These are phyloP conservation scores for Euphorbia peplus DNA, from an alignment of 345 rosid genomes.

Conservation along the genomic window DNA sequence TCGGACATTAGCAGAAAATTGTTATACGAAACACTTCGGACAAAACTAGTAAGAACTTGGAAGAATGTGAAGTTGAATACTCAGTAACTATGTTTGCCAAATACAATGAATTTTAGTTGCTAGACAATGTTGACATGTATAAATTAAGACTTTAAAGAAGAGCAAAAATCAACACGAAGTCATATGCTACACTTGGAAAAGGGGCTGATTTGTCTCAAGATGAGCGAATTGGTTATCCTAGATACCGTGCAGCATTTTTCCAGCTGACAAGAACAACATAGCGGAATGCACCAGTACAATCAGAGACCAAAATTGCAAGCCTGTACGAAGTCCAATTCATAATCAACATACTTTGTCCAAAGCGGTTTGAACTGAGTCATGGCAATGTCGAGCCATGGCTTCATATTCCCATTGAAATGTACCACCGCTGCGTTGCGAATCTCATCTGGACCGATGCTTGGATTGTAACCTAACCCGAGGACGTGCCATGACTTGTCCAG, in stretches of 20 bases:
- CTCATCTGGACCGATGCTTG: slow-evolving; percentile 93
- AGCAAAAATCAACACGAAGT: background rate
- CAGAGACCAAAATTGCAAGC: slow-evolving; percentile 87
- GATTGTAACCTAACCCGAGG: slow-evolving; percentile 90
- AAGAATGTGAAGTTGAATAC: background rate
- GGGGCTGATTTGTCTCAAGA: background rate
- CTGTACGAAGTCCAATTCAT: slow-evolving; percentile 80
- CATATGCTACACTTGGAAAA: slow-evolving; percentile 14
- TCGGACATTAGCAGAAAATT: background rate
- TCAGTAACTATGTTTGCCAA: slow-evolving; percentile 5
- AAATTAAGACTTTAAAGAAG: background rate
- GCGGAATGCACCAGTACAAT: background rate
- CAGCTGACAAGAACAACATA: background rate
- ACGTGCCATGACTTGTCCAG: slow-evolving; percentile 98
- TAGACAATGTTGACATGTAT: slow-evolving; percentile 11
- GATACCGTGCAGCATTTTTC: background rate
- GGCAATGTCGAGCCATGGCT: slow-evolving; percentile 98
- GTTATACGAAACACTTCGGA: background rate
- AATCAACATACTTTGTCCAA: slow-evolving; percentile 87
- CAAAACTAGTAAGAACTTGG: background rate
- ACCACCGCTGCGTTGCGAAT: slow-evolving; percentile 87
- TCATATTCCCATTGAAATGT: slow-evolving; percentile 95
- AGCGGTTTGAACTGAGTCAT: slow-evolving; percentile 91
- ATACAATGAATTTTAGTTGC: slow-evolving; percentile 16
- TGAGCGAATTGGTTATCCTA: background rate